A percentile compares a stretch with the other conserved stretches of the same genome.
Conservation (phyloP, 1,284 basidiomycete species). For the Naganishia sp. region DNA sequence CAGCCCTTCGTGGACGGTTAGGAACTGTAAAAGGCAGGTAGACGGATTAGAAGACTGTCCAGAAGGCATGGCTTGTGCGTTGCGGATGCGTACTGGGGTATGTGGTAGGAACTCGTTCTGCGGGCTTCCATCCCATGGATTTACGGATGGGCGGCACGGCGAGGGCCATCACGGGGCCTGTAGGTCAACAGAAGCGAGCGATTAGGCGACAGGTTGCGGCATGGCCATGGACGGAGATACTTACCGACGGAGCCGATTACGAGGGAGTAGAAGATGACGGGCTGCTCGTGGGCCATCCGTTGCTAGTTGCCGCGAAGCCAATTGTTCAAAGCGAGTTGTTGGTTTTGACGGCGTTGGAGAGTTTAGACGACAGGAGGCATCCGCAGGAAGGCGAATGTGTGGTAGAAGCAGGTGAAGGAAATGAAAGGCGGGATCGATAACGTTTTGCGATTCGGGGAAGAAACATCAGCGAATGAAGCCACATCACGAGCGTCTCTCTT, state of each 20-base stretch:
- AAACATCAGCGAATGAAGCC: background rate
- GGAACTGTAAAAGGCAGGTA: slow-evolving; percentile 39
- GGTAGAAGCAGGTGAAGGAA: background rate
- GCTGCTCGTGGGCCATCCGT: slow-evolving; percentile 86
- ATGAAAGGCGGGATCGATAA: slow-evolving; percentile 6
- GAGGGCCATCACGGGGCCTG: slow-evolving; percentile 75
- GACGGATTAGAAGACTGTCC: no score
- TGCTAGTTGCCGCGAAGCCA: slow-evolving; percentile 55
- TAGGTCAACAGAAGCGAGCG: slow-evolving; percentile 30
- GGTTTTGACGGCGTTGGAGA: slow-evolving; percentile 4
- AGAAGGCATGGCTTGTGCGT: background rate
- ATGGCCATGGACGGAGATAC: slow-evolving; percentile 25
- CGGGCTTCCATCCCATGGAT: slow-evolving; percentile 68
- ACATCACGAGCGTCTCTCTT: background rate
- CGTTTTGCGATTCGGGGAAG: background rate
- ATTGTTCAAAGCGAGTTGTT: background rate
- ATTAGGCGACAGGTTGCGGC: background rate
- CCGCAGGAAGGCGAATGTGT: background rate
- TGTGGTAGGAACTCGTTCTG: slow-evolving; percentile 75
- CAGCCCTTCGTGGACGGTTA: slow-evolving; percentile 45
- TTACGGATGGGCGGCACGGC: slow-evolving; percentile 77
- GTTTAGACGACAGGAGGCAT: background rate
- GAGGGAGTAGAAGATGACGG: slow-evolving; percentile 86
- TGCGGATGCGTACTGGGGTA: slow-evolving; percentile 73
- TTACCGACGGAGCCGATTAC: slow-evolving; percentile 62